Base-by-base conservation (phyloP, 2,329 filamentous ascomycete genomes). In the Apiospora rasikravindrae region DNA sequence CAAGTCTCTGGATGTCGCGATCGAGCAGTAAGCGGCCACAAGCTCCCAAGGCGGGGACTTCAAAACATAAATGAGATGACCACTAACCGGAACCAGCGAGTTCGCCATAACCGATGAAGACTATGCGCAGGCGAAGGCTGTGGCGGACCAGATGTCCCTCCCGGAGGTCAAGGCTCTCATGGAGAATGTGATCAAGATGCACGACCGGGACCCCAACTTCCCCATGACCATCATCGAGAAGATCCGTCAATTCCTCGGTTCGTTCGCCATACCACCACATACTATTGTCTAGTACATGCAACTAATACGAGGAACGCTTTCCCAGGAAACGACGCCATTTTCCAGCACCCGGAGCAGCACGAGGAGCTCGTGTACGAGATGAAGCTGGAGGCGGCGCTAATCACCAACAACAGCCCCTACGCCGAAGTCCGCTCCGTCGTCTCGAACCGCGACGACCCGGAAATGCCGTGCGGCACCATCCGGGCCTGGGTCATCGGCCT, bases 351-450 rank as follows among this genome's bases (percentile, higher is more conserved):
- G 24, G 84, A 87, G 53, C 84, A 86, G 74, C 81, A 88, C 73
- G 81, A 83, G 72, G 81, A 85, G 14, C 77, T 88, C 29, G 86
- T 88, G 67, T 82, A 84, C 70, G 85, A 88, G 79, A 88, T 89
- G 85, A 88, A 88, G 77, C 80, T 88, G 29, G 86, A 89, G 78
- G 85, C 86, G 1, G 86, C 86, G 3, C 81, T 89, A 71, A 87
- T 88, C 73, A 87, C 84, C 67, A 86, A 86, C 75, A 86, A 88
- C 77, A 88, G 86, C 66, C 88, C 88, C 2, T 90, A 89, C 75
- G 84, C 88, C 72, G 82, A 84, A 75, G 84, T 86, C 24, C 82
- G 84, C 53, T 83, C 84, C 47, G 83, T 85, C 2, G 84, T 87
- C 8, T 79, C 84, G 26, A 81, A 84, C 19, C 37, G 19, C 10